Evolutionary conservation across 2,329 filamentous ascomycete species (phyloP), one percentile per base, ranked within the genome.

Genomic region (Aschersonia sp.): DNA sequence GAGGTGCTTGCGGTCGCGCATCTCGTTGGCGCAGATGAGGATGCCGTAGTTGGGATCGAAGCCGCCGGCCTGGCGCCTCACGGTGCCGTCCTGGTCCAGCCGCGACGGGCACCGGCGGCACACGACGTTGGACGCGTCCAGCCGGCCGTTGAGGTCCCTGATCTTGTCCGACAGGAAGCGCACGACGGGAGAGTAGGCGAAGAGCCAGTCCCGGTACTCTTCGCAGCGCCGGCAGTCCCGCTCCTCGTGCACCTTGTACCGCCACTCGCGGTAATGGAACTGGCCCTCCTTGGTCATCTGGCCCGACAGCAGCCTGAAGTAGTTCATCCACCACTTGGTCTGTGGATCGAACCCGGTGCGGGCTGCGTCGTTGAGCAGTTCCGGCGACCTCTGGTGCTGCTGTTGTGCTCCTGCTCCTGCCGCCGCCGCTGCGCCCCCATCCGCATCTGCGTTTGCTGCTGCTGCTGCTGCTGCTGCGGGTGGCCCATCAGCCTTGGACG

Each of bases 21-120:
- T 78, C 66, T 92, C 83, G 66, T 98, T 98, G 46, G 92, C 87
- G 66, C 92, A 98, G 29, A 98, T 73, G 59, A 94, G 63, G 53
- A 98, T 96, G 39, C 92, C 92, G 61, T 88, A 85, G 46, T 84
- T 75, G 1, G 88, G 81, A 62, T 83, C 83, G 63, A 97, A 97
- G 1, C 92, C 92, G 30, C 90, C 92, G 35, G 76, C 76, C 60
- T 78, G 71, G 46, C 77, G 68, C 60, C 84, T 80, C 44, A 83
- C 72, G 46, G 76, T 70, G 22, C 79, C 81, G 53, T 75, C 68
- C 54, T 73, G 67, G 39, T 70, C 71, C 35, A 79, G 64, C 33
- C 71, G 67, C 11, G 75, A 71, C 6, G 78, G 78, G 61, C 92
- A 98, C 50, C 87, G 78, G 30, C 81, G 75, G 63, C 92, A 98